Base-by-base conservation (phyloP, 2,329 filamentous ascomycete species). In the Rhinocladiella similis region DNA sequence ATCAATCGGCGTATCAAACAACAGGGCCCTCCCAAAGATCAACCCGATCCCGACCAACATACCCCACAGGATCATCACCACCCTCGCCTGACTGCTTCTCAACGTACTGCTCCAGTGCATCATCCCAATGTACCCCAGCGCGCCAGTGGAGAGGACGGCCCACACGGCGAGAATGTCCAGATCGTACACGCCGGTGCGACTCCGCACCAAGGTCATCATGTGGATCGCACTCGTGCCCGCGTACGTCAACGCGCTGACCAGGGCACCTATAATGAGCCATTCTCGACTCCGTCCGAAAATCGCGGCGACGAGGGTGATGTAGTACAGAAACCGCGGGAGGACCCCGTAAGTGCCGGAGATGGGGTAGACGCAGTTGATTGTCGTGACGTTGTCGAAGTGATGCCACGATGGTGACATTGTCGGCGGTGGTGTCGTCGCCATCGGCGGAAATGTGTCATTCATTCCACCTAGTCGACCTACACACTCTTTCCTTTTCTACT, bases 261-360 rank as follows among this genome's bases (percentile, higher is more conserved):
- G 62, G 38, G 66, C 67, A 12, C 66, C 66, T 19, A 66, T 60
- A 47, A 68, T 63, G 39, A 69, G 63, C 66, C 66, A 69, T 62
- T 60, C 63, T n/a, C 62, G 61, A n/a, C 58, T 57, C 9, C 62
- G 60, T 20, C 64, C 65, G 45, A 68, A 59, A 48, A 69, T 66
- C 16, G 65, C 65, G 43, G 68, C 63, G 18, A 67, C 47, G 5
- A 69, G 63, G 6, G 66, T 64, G 19, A 63, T 57, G 54, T 68
- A 68, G 60, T 67, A 69, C 7, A 69, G 53, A 13, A 68, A 43
- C 20, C 66, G 65, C 18, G 61, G 60, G 6, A 68, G 65, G 18
- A 66, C 53, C 43, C 66, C 63, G 46, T 69, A 68, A 42, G 61
- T 56, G n/a, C 67, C 66, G 19, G 65, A 63, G n/a, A 68, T 62